Evolutionary conservation across 441 rosid genomes (phyloP), one percentile per base, ranked within the genome.

Genomic region (Caryocar brasiliense): DNA sequence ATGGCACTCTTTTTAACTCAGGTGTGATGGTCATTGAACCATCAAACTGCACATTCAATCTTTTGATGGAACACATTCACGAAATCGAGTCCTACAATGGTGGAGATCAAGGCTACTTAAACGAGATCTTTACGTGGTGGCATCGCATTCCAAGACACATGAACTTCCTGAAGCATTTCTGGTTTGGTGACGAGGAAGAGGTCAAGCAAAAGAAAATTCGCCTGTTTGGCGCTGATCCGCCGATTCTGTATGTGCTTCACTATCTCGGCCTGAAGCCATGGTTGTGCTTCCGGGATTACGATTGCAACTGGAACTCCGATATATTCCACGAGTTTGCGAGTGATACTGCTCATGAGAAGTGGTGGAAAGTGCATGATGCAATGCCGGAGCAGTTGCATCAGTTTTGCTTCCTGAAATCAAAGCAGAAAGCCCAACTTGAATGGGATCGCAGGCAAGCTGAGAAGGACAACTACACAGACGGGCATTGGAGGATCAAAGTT

Each of bases 21-120:
- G 95, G 97, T 5, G 97, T 86, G 33, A 90, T 90, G 97, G 80
- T 86, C 21, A 72, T 90, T 8, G 94, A 90, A 64, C 97, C 95
- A 4, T 86, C 94, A 3, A 78, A 77, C 66, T 86, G 91, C 62
- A 90, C 94, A n/a, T 90, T 86, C 73, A 58, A 82, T 47, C 91
- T 83, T 36, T n/a, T 90, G 47, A 90, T 90, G 87, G 89, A 83
- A 22, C 87, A 83, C 70, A 83, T 90, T 28, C 74, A 90, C 42
- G 91, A 86, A 72, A 82, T 86, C 0, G 85, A 81, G 42, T 86
- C 97, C n/a, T 89, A 86, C 55, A 86, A 90, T 28, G 94, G 97
- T 0, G 97, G 97, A 23, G 97, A 90, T 57, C 97, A 90, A 39
- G 97, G 95, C 7, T 86, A 86, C 67, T 40, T 90, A 44, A 89